phyloP scores from a whole-genome alignment of 2,329 filamentous ascomycete genomes.

The Alternaria solani region DNA sequence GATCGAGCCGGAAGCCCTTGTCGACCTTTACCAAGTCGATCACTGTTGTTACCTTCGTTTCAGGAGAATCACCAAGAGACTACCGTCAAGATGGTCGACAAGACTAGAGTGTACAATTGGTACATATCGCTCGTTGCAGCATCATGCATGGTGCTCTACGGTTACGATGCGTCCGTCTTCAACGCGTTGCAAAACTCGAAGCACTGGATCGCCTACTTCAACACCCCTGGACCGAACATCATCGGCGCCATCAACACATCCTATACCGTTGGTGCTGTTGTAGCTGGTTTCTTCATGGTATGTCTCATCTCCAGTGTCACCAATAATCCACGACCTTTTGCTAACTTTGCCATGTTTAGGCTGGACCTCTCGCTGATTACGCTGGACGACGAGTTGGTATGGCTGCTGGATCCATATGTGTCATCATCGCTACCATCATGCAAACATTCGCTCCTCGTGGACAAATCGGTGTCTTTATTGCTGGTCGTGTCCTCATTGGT shows the following conservation, averaged over 20 bases:
- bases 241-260: slow-evolving; percentile 71
- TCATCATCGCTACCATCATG: slow-evolving; percentile 73
- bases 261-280: slow-evolving; percentile 75
- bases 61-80: slow-evolving; percentile 1
- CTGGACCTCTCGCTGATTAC: slow-evolving; percentile 69
- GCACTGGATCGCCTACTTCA: slow-evolving; percentile 72
- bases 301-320: not conserved
- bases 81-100: slow-evolving; percentile 43
- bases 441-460: slow-evolving; percentile 68
- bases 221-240: slow-evolving; percentile 56
- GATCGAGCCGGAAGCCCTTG: slow-evolving; percentile 16
- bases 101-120: slow-evolving; percentile 59
- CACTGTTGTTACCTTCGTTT: not conserved
- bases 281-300: slow-evolving; percentile 71
- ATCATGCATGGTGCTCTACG: slow-evolving; percentile 78
- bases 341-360: slow-evolving; percentile 34
- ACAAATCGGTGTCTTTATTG: slow-evolving; percentile 72
- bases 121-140: slow-evolving; percentile 75
- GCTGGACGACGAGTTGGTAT: slow-evolving; percentile 71
- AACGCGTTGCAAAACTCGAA: slow-evolving; percentile 74
- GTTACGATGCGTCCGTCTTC: slow-evolving; percentile 77
- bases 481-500: slow-evolving; percentile 73
- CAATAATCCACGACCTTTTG: not conserved
- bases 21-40: not conserved
- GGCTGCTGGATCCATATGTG: slow-evolving; percentile 69